Base-by-base conservation (phyloP, 2,329 filamentous ascomycete genomes). In the Penicillium expansum region DNA sequence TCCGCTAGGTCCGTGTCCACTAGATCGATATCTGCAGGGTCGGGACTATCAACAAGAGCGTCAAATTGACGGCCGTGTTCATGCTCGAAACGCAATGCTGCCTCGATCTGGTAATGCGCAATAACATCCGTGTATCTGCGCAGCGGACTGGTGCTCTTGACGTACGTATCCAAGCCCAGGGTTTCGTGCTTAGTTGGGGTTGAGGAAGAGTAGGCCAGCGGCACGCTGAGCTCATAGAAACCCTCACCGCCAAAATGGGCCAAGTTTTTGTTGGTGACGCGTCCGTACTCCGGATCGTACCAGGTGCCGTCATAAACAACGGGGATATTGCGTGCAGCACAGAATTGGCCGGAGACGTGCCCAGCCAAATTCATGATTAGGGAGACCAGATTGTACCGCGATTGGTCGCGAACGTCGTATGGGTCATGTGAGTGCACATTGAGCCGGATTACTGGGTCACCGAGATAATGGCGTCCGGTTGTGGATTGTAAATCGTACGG, bases 31-130 rank as follows among this genome's bases (percentile, higher is more conserved):
- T 51, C 37, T 16, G 39, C 14, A 35, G 48, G n/a, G 5, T 56
- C 52, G 1, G 60, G 60, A 18, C 52, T 55, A 45, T 69, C 67
- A 4, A 64, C 55, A 6, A 64, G 62, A 29, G 67, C 68, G 47
- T 77, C 63, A 24, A 83, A 72, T n/a, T 66, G 74, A 20, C 70
- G 68, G 14, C 78, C 78, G 5, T 76, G 74, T 30, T 71, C 65
- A 11, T 79, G 76, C 70, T 87, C 84, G 59, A 82, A 77, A 11
- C 82, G 81, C 39, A 88, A 63, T 1, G 82, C 83, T 7, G 84
- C 81, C 73, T 87, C 84, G 45, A 86, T 85, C 62, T 88, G 85
- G 78, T 85, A 87, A 67, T 87, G 84, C 11, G 79, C 74, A 44
- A 87, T 76, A 67, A 87, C 78, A 69, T 88, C 85, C 45, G 76